phyloP scores from a whole-genome alignment of 148 eudicot species.

The Chenopodium formosanum region DNA sequence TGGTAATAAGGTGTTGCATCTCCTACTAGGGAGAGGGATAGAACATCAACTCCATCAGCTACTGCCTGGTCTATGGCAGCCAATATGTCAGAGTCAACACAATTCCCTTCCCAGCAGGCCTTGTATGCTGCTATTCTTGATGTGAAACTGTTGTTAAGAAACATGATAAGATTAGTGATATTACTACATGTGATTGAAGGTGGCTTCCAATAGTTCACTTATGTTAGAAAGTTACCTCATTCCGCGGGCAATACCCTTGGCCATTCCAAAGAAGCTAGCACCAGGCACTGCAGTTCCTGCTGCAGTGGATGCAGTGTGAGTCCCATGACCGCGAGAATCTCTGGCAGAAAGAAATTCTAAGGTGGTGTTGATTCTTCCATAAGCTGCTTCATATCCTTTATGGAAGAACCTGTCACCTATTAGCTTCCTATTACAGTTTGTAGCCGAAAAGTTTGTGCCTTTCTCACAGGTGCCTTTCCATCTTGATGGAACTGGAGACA shows the following conservation, averaged over 20 bases:
- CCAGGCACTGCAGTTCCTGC: constrained; percentile 47
- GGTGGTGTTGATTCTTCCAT: constrained; percentile 49
- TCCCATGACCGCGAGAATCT: constrained; percentile 64
- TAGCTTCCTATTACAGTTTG: constrained; percentile 59
- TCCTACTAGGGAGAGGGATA: constrained; percentile 65
- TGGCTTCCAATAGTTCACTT: background rate
- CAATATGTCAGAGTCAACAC: constrained; percentile 51
- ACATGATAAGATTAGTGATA: background rate
- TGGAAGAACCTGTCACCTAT: constrained; percentile 54
- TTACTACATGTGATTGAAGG: background rate
- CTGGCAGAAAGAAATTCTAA: constrained; percentile 49
- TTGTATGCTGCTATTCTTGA: constrained; percentile 70
- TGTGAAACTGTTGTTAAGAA: constrained; percentile 29
- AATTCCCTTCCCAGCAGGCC: constrained; percentile 48
- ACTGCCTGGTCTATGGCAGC: constrained; percentile 65
- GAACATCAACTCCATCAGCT: constrained; percentile 51
- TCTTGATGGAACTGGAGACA: constrained; percentile 44
- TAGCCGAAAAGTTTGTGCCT: constrained; percentile 47
- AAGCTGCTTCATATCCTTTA: constrained; percentile 56
- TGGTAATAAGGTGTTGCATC: constrained; percentile 42
- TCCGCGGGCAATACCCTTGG: constrained; percentile 56
- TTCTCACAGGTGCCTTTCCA: constrained; percentile 62
- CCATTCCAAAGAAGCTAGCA: constrained; percentile 54
- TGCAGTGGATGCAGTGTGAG: constrained; percentile 72
- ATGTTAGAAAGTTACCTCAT: constrained; percentile 32